Evolutionary conservation across 371 early-diverging fungal genomes (phyloP), one percentile per base, ranked within the genome.

Genomic region (Parasitella parasitica): DNA sequence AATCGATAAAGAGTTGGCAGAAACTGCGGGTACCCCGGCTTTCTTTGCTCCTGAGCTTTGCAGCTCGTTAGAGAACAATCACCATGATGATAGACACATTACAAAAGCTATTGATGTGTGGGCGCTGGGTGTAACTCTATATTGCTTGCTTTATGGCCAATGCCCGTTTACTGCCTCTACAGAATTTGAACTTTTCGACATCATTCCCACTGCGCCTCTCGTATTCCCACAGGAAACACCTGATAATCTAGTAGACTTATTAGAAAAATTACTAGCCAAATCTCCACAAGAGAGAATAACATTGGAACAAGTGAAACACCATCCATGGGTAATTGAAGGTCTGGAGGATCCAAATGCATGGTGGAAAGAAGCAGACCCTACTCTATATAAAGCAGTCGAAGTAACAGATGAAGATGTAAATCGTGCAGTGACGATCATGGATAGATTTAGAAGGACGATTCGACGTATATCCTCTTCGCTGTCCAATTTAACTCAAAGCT

Each of bases 61-160:
- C 72, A 89, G 87, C 61, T 79, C 90, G 75, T 13, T 54, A 26
- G 63, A 64, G 13, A 34, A 39, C 13, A 16, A 34, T 52, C 46
- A 46, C 46, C 48, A 48, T 3, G 49, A 53, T 16, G 51, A 52
- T 6, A 74, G 76, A 30, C 84, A 77, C 8, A 89, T 91, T 11
- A 91, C 93, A 22, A 89, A 89, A 32, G 90, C 91, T 2, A 95
- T 98, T 52, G 99, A 99, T 73, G 86, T 98, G 4, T 99, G 99
- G 99, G 97, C 98, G n/a, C 76, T 97, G 54, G 99, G 99, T 0
- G 97, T 99, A 18, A 96, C 98, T 1, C 83, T 99, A 6, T 99
- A 94, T 75, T 98, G 98, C 61, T 78, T 99, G 36, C 81, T 97
- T 12, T 96, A 87, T 77, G 99, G 99, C 4, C 79, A 83, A 28